Base-by-base conservation (phyloP, 2,329 filamentous ascomycete species). In the Sphaerulina musiva region DNA sequence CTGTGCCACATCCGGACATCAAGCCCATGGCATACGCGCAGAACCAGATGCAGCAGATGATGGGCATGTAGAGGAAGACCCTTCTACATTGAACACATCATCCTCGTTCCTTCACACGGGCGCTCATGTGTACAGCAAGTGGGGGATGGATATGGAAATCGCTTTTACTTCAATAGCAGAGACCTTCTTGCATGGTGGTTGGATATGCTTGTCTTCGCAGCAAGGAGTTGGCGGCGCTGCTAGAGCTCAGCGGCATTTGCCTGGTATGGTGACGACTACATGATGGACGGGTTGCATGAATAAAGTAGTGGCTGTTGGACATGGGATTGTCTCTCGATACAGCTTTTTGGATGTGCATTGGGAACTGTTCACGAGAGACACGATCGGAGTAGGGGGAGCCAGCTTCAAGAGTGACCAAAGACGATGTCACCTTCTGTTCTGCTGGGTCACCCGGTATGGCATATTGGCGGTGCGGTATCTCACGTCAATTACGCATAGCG, bases 1-100 rank as follows among this genome's bases (percentile, higher is more conserved):
- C 93, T 6, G 93, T 98, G 51, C 91, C 91, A 58, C 93, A 98
- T 77, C 93, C 93, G 10, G 82, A 95, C 66, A 93, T 98, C 70
- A 89, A 87, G 72, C 92, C 93, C 11, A 98, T 98, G 82, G 87
- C 89, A 4, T 95, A 95, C 70, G 89, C 88, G 46, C 85, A 89
- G 68, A 91, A 81, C 71, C 90, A 88, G 55, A 80, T 95, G 68
- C 85, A 87, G 56, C 82, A 81, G 62, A 79, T 90, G 77, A 85
- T 89, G 80, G 63, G 64, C 12, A 65, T 66, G 63, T 64, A 58
- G 43, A 17, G 23, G 31, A 43, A 34, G 11, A 14, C 8, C 12
- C 34, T 46, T n/a, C 29, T n/a, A 46, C 20, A 34, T 17, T 20
- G 29, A 29, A 14, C 40, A 42, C 10, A 38, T n/a, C 10, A 38